A percentile compares a stretch with the other conserved stretches of the same genome.
Conservation (phyloP, 1,284 basidiomycete genomes). For the Erythrobasidium hasegawianum region DNA sequence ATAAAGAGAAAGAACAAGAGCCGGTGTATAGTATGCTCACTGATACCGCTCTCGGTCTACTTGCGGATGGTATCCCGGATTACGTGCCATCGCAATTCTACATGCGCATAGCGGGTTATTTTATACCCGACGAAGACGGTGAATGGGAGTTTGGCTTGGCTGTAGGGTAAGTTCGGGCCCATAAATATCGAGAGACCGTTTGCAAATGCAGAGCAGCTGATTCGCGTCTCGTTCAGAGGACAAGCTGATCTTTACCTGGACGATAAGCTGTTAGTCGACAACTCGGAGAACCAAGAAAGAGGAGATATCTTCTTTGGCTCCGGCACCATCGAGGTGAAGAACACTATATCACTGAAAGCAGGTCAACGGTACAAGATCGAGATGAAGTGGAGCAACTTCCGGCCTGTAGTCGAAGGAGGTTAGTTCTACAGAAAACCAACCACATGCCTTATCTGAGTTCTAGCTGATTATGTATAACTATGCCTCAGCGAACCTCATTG, state of each 20-base stretch:
- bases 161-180: constrained; percentile 5
- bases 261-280: constrained; percentile 57
- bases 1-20: neutral
- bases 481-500: constrained; percentile 44
- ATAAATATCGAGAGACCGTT: no score
- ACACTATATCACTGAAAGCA: constrained; percentile 41
- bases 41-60: neutral
- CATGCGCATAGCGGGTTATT: neutral
- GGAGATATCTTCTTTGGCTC: constrained; percentile 60
- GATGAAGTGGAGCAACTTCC: constrained; percentile 47
- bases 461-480: no score
- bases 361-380: constrained; percentile 58
- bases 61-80: neutral
- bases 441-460: no score
- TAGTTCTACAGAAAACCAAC: no score
- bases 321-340: constrained; percentile 41
- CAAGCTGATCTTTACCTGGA: constrained; percentile 64
- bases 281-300: constrained; percentile 64
- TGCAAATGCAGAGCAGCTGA: no score
- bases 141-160: constrained; percentile 14
- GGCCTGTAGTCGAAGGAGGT: constrained; percentile 49
- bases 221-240: constrained; percentile 55
- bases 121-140: constrained; percentile 4
- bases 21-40: constrained; percentile 11
- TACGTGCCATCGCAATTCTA: neutral